Evolutionary conservation across 225 moss, liverwort and hornwort genomes (phyloP).

Genomic region (Polytrichum commune): DNA sequence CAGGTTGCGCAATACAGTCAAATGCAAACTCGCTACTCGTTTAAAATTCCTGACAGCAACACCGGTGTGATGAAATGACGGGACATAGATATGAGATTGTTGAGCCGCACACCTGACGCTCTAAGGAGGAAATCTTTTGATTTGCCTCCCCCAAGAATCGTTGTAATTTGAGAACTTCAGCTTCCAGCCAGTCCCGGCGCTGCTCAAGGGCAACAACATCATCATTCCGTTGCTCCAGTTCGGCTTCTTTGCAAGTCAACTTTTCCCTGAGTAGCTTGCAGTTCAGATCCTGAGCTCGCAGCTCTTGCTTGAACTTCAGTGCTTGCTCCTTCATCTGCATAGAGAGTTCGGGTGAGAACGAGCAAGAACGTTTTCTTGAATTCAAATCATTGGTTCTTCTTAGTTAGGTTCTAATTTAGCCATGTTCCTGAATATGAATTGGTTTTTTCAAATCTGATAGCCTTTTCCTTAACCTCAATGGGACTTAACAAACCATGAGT

Average conservation of each 20-base stretch:
- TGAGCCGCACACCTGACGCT: constrained; percentile 31
- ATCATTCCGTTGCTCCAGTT: constrained; percentile 62
- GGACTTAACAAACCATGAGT: too few species aligned
- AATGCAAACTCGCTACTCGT: too few species aligned
- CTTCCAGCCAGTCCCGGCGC: constrained; percentile 80
- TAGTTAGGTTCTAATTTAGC: too few species aligned
- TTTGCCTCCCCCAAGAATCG: constrained; percentile 62
- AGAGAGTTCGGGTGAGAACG: neutral
- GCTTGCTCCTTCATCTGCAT: constrained; percentile 60
- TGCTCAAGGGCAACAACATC: constrained; percentile 59
- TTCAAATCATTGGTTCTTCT: too few species aligned
- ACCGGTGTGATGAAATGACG: too few species aligned
- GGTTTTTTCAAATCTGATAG: too few species aligned
- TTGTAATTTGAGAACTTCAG: constrained; percentile 67
- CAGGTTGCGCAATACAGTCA: too few species aligned
- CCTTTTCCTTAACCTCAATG: too few species aligned
- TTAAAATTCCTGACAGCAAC: too few species aligned
- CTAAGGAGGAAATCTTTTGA: constrained; percentile 26
- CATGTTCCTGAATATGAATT: too few species aligned
- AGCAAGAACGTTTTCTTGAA: too few species aligned
- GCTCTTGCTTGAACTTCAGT: constrained; percentile 69
- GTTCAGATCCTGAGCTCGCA: constrained; percentile 68
- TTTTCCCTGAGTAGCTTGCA: constrained; percentile 82
- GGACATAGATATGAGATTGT: too few species aligned
- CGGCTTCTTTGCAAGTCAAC: constrained; percentile 60